Base-by-base conservation (phyloP, 73 alveolate genomes). In the Durusdinium trenchii region DNA sequence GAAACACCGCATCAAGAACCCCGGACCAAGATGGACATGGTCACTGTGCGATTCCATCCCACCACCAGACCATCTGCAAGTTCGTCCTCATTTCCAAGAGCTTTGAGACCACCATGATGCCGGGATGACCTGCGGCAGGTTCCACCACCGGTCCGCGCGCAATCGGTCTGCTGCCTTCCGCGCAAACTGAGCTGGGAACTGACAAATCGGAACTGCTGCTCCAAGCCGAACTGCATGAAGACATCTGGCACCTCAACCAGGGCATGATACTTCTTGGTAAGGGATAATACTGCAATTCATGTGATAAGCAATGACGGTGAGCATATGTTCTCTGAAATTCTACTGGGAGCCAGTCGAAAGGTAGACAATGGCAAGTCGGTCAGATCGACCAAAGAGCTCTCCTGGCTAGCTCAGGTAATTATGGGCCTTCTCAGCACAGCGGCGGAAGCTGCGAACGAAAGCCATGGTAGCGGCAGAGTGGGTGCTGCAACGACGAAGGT, bases 121-220 rank as follows among this genome's bases (percentile, higher is more conserved):
- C 98, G 30, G 96, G 96, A 52, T 89, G 96, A 48, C 96, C 96
- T 89, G 64, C 18, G 35, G 83, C 83, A 0, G 50, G 48, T 32
- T 71, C 71, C 69, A 50, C 28, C 40, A 42, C 61, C 1, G 95
- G 95, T 30, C 1, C 26, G 3, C 0, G 6, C 10, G 26, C 57
- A 18, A 0, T 32, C 32, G 86, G 60, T 46, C 2, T 60, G 57
- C 16, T 3, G 82, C 69, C 67, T 3, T 6, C 46, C 62, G 3
- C 23, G 9, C 64, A 9, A 47, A 51, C 94, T 28, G 16, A 40
- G 98, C 46, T 76, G 78, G 38, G 38, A 40, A 47, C 99, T 94
- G 93, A 94, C 76, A 51, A 94, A 94, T 50, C 99, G 99, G 78
- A 94, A 94, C 99, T 94, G 99, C 99, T 94, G 99, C 99, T 94